These are phyloP conservation scores for Fusarium globosum DNA, from an alignment of 2,329 filamentous ascomycete genomes.

Conservation along the genomic window DNA sequence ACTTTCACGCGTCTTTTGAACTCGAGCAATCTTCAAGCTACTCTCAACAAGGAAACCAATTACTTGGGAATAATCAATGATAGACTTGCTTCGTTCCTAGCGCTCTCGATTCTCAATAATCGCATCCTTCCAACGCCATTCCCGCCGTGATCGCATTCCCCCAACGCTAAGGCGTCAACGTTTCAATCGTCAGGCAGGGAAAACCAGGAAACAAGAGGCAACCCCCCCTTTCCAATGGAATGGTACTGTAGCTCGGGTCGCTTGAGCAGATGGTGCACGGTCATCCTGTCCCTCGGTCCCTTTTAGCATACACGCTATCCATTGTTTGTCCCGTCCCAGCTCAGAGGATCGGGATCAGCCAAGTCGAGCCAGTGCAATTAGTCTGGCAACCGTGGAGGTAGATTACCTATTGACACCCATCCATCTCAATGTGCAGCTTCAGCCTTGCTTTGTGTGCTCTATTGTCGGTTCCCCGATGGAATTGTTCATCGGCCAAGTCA, in stretches of 20 bases:
- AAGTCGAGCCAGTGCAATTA: conserved; percentile 14
- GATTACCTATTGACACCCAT: conserved; percentile 1
- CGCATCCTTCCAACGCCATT: conserved; percentile 20
- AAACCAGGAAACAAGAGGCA: background rate
- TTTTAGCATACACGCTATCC: background rate
- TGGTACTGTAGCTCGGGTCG: conserved; percentile 21
- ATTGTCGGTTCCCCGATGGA: background rate
- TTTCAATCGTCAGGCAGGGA: conserved; percentile 16
- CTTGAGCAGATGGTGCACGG: background rate
- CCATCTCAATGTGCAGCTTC: background rate
- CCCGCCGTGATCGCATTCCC: conserved; percentile 16
- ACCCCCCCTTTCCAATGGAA: conserved; percentile 31
- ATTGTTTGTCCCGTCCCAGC: conserved; percentile 12
- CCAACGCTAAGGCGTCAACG: conserved; percentile 26
- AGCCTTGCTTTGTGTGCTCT: background rate
- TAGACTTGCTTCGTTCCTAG: background rate
- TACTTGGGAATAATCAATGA: too few relatives aligned
- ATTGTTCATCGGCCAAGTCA: background rate
- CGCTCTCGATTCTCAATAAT: conserved; percentile 10
- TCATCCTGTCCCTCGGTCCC: conserved; percentile 1
- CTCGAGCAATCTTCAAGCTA: background rate
- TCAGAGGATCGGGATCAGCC: conserved; percentile 29
- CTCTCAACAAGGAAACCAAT: background rate
- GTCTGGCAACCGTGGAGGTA: background rate
- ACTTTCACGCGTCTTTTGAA: too few relatives aligned